Conservation (phyloP, 176 grass and related monocot species). For the Avena eriantha region DNA sequence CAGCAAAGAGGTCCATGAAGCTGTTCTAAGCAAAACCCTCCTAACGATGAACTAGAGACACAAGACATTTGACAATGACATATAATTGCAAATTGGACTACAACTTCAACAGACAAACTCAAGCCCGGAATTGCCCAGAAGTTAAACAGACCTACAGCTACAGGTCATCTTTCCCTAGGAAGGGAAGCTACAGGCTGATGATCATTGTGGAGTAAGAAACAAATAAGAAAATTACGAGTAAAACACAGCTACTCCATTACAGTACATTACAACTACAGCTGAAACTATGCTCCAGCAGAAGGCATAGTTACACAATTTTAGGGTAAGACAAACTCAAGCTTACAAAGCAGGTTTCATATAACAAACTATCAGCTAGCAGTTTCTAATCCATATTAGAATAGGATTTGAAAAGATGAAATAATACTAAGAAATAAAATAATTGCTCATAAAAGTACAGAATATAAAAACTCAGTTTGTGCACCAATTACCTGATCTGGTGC, state of each 20-base stretch:
- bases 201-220: constrained; percentile 1
- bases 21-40: constrained; percentile 18
- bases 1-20: constrained; percentile 1
- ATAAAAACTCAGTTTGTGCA: constrained; percentile 21
- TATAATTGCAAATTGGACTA: background rate
- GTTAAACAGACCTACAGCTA: constrained; percentile 12
- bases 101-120: background rate
- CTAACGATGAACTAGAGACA: constrained; percentile 6
- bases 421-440: constrained; percentile 10
- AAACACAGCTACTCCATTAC: background rate
- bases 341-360: background rate
- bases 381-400: background rate
- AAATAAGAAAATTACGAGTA: background rate
- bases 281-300: constrained; percentile 16
- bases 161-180: background rate
- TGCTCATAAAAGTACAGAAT: constrained; percentile 17
- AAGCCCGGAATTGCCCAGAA: background rate
- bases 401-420: constrained; percentile 3
- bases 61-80: background rate
- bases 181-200: background rate
- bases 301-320: background rate
- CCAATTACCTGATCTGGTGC: constrained; percentile 49
- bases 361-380: background rate
- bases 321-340: background rate
- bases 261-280: background rate